Evolutionary conservation across 2,329 filamentous ascomycete genomes (phyloP).

Genomic region (Colletotrichum falcatum): DNA sequence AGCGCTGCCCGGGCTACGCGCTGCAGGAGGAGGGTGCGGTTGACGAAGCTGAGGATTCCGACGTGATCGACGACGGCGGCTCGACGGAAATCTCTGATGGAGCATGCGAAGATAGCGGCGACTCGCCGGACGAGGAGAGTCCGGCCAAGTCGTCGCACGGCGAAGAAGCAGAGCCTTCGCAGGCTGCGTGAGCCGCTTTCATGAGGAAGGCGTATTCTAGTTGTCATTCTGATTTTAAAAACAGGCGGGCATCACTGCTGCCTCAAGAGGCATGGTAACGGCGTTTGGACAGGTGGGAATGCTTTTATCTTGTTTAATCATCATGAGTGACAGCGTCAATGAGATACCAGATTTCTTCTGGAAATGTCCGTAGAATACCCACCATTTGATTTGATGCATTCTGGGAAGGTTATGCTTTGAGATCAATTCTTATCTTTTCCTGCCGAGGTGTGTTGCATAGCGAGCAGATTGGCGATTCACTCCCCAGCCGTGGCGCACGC

Average conservation of each 20-base stretch:
- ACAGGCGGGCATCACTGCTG: slow-evolving; percentile 34
- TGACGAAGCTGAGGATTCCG: slow-evolving; percentile 49
- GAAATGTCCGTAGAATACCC: background rate
- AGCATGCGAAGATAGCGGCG: slow-evolving; percentile 42
- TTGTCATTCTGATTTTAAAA: slow-evolving; percentile 27
- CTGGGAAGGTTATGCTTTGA: background rate
- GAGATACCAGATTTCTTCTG: slow-evolving; percentile 36
- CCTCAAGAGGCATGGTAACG: slow-evolving; percentile 38
- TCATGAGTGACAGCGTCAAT: slow-evolving; percentile 39
- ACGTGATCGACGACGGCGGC: slow-evolving; percentile 51
- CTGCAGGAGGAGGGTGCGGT: slow-evolving; percentile 56
- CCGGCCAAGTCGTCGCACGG: slow-evolving; percentile 28
- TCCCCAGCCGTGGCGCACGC: background rate
- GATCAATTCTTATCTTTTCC: background rate
- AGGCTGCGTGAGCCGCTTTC: slow-evolving; percentile 3
- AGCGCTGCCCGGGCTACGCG: slow-evolving; percentile 67
- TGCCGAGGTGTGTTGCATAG: background rate
- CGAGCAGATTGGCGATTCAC: background rate
- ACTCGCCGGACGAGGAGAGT: slow-evolving; percentile 40
- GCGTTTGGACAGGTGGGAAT: slow-evolving; percentile 33
- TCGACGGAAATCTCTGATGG: slow-evolving; percentile 47
- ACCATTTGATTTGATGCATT: background rate
- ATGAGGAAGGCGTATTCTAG: slow-evolving; percentile 1
- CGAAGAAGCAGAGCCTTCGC: slow-evolving; percentile 6
- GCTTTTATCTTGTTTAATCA: slow-evolving; percentile 5